phyloP scores from a whole-genome alignment of 352 stramenopile genomes.

The Globisporangium lucens region DNA sequence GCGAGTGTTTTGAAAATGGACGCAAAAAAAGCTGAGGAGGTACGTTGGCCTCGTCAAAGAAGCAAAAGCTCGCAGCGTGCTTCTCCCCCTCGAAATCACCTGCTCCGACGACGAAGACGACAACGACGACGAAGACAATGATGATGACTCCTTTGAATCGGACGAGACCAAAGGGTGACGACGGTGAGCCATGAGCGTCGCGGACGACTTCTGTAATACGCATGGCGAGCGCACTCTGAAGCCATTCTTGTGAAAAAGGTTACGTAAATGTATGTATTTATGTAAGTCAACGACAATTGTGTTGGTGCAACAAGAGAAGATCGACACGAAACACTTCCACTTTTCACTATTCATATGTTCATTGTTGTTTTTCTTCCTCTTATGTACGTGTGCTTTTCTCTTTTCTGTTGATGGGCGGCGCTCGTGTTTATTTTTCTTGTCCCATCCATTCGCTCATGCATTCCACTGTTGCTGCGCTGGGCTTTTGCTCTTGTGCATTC shows the following conservation, averaged over 20 bases:
- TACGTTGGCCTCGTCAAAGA: not conserved
- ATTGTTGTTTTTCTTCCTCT: not conserved
- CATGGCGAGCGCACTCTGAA: not conserved
- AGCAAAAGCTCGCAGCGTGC: not conserved
- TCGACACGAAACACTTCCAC: slow-evolving; percentile 4
- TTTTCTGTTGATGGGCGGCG: not conserved
- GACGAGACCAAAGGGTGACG: not conserved
- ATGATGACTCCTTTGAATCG: not conserved
- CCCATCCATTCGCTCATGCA: slow-evolving; percentile 4
- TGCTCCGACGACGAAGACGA: too few relatives aligned
- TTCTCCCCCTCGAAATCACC: not conserved
- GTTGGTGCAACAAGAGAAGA: not conserved
- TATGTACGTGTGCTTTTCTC: slow-evolving; percentile 1
- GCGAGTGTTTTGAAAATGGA: not conserved
- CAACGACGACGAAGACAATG: not conserved
- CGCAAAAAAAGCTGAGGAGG: not conserved
- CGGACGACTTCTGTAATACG: not conserved
- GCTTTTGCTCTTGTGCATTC: slow-evolving; percentile 10
- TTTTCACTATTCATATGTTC: slow-evolving; percentile 15
- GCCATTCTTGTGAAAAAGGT: not conserved
- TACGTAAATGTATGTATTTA: not conserved
- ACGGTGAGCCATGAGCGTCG: not conserved
- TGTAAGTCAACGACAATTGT: not conserved
- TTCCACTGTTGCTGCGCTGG: not conserved
- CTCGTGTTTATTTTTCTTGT: slow-evolving; percentile 6